Evolutionary conservation across 169 alveolate species (phyloP).

Genomic region (Plasmodium inui): DNA sequence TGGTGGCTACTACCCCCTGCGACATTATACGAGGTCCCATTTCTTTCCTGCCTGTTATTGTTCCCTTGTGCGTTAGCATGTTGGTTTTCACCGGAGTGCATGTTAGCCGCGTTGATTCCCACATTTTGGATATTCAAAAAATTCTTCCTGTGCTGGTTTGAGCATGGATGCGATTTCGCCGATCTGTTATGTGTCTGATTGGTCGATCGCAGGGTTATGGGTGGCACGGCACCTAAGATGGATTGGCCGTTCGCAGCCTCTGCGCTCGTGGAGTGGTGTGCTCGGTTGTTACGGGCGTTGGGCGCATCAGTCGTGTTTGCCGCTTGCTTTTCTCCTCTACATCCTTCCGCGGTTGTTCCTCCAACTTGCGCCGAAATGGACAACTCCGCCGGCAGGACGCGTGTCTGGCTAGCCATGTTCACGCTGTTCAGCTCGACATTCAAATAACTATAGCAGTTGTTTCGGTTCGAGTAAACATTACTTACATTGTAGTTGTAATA

Average conservation of each 20-base stretch:
- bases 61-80: neutral
- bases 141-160: neutral
- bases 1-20: neutral
- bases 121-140: neutral
- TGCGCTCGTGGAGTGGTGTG: neutral
- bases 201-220: neutral
- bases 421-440: conserved; percentile 10
- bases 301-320: neutral
- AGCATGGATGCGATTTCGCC: neutral
- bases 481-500: conserved; percentile 14
- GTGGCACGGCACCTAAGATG: neutral
- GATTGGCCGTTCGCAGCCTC: neutral
- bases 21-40: neutral
- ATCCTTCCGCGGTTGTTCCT: neutral
- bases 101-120: neutral
- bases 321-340: neutral
- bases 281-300: neutral
- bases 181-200: neutral
- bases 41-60: neutral
- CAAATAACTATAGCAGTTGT: conserved; percentile 14
- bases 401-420: conserved; percentile 4
- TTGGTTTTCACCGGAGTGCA: neutral
- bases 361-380: neutral
- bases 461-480: neutral
- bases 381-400: neutral